phyloP scores from a whole-genome alignment of 805 yeast species.

The Wickerhamiella azymoides region DNA sequence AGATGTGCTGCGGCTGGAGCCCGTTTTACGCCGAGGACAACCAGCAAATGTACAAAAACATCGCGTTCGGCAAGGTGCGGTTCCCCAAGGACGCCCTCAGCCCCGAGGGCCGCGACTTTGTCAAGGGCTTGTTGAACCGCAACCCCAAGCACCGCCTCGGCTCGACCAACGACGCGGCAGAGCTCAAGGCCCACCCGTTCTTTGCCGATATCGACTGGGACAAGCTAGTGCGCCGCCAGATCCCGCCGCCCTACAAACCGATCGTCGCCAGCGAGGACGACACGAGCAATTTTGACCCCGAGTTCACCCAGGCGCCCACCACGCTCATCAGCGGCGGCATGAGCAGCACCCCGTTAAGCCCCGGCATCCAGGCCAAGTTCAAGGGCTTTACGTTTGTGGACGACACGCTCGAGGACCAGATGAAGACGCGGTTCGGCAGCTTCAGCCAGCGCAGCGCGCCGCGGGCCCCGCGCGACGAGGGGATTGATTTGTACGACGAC shows the following conservation, averaged over 20 bases:
- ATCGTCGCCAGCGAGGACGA: slow-evolving; percentile 83
- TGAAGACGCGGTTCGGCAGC: slow-evolving; percentile 22
- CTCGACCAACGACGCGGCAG: slow-evolving; percentile 81
- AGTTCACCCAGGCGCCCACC: slow-evolving; percentile 84
- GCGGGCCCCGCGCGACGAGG: slow-evolving; percentile 21
- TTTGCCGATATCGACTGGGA: slow-evolving; percentile 89
- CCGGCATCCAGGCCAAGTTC: slow-evolving; percentile 91
- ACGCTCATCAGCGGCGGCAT: slow-evolving; percentile 51
- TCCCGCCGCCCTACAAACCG: slow-evolving; percentile 96
- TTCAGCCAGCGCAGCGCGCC: slow-evolving; percentile 13
- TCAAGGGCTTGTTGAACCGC: slow-evolving; percentile 85
- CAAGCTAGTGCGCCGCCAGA: slow-evolving; percentile 55
- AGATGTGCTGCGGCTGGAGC: slow-evolving; percentile 99
- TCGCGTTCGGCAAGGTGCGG: slow-evolving; percentile 95
- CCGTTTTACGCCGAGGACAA: slow-evolving; percentile 97
- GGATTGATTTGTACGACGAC: slow-evolving; percentile 26
- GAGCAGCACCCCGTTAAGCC: slow-evolving; percentile 64
- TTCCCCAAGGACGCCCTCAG: slow-evolving; percentile 93
- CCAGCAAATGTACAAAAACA: slow-evolving; percentile 97
- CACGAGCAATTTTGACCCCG: slow-evolving; percentile 95
- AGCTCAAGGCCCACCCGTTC: slow-evolving; percentile 81
- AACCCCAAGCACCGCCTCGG: slow-evolving; percentile 94
- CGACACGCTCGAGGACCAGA: slow-evolving; percentile 82
- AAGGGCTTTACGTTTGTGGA: slow-evolving; percentile 95
- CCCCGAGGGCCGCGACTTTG: slow-evolving; percentile 87